phyloP scores from a whole-genome alignment of 306 rosid species.

The Inga laurina region DNA sequence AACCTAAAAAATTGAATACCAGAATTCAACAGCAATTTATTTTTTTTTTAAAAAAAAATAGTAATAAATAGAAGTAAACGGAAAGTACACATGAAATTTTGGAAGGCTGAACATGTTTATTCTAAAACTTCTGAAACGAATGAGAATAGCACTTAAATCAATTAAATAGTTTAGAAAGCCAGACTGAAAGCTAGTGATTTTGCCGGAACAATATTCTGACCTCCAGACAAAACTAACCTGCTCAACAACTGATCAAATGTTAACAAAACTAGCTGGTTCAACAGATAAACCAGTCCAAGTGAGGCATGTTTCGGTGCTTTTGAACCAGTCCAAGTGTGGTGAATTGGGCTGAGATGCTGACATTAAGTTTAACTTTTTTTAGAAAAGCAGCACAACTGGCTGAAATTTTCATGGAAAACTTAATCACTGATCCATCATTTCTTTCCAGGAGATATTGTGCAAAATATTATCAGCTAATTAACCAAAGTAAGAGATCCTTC shows the following conservation, averaged over 20 bases:
- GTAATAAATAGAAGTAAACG: neutral
- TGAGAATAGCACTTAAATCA: neutral
- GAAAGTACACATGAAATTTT: neutral
- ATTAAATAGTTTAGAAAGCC: neutral
- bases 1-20: neutral
- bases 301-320: neutral
- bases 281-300: neutral
- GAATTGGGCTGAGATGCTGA: neutral
- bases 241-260: neutral
- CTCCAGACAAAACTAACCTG: neutral
- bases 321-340: neutral
- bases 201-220: neutral
- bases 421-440: neutral
- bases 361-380: neutral
- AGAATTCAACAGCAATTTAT: slow-evolving; percentile 9
- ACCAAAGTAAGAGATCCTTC: neutral
- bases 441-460: neutral
- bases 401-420: neutral
- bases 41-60: neutral
- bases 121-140: neutral
- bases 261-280: neutral
- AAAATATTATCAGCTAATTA: neutral
- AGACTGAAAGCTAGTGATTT: neutral
- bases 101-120: neutral
- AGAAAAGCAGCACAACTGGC: neutral